phyloP scores from a whole-genome alignment of 345 rosid genomes.

The Pistacia atlantica region DNA sequence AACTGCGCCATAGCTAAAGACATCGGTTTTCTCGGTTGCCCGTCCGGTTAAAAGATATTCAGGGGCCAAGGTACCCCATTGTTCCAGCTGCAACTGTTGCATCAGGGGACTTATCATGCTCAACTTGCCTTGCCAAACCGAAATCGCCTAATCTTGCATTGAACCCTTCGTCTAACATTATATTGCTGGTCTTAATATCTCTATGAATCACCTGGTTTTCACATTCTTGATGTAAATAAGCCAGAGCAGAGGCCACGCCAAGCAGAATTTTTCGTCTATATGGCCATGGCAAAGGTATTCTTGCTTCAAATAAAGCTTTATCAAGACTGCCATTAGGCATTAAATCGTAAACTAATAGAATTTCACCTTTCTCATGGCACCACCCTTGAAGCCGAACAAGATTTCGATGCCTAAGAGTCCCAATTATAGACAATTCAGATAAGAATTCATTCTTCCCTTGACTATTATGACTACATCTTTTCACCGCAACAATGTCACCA shows the following conservation, averaged over 20 bases:
- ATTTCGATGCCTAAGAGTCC: conserved; percentile 86
- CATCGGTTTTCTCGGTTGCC: conserved; percentile 89
- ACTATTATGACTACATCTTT: conserved; percentile 81
- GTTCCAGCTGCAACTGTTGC: conserved; percentile 98
- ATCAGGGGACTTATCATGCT: conserved; percentile 90
- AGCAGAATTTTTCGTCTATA: conserved; percentile 69
- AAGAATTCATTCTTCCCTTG: conserved; percentile 91
- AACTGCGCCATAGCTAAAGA: conserved; percentile 90
- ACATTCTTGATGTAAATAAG: conserved; percentile 96
- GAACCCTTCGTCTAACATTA: conserved; percentile 87
- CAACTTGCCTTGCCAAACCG: conserved; percentile 84
- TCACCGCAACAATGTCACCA: conserved; percentile 84
- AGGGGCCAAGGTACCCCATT: conserved; percentile 96
- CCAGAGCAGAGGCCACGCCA: conserved; percentile 91
- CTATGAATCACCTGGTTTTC: conserved; percentile 96
- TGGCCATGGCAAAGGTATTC: conserved; percentile 71
- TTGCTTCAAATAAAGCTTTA: conserved; percentile 85
- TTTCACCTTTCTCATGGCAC: conserved; percentile 94
- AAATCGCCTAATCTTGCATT: conserved; percentile 92
- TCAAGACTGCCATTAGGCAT: conserved; percentile 98
- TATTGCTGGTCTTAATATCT: conserved; percentile 88
- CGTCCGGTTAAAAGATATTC: conserved; percentile 90
- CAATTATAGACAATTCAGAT: conserved; percentile 84
- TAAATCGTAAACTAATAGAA: conserved; percentile 77
- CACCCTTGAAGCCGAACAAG: conserved; percentile 92